Percentiles rank a stretch among this genome's conserved stretches.
Evolutionary conservation across 2,329 filamentous ascomycete genomes (phyloP).

Genomic region (Lomentospora prolificans): DNA sequence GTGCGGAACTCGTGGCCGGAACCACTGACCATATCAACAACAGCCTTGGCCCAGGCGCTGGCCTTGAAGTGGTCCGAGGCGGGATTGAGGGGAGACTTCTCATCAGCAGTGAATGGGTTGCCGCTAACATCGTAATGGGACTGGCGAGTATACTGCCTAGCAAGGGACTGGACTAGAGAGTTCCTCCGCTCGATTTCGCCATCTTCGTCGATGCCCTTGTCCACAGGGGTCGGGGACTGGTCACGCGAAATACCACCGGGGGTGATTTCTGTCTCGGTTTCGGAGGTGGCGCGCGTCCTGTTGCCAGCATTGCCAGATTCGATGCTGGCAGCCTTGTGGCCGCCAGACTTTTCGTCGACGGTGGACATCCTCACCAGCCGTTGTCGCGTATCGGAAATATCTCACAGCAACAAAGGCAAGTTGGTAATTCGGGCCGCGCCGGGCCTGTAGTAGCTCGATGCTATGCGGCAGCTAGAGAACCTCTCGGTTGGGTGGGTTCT

Average conservation of each 20-base stretch:
- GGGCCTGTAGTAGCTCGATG: too few species aligned
- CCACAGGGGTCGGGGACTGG: slow-evolving; percentile 17
- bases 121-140: slow-evolving; percentile 25
- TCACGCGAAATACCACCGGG: slow-evolving; percentile 13
- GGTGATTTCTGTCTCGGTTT: slow-evolving; percentile 28
- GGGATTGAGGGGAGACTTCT: slow-evolving; percentile 44
- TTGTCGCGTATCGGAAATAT: slow-evolving; percentile 8
- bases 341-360: slow-evolving; percentile 18
- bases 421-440: too few species aligned
- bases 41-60: slow-evolving; percentile 49
- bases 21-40: slow-evolving; percentile 41
- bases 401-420: background rate
- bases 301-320: slow-evolving; percentile 15
- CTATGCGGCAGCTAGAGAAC: too few species aligned
- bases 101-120: slow-evolving; percentile 41
- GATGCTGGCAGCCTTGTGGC: slow-evolving; percentile 15
- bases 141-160: slow-evolving; percentile 42
- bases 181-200: slow-evolving; percentile 39
- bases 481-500: too few species aligned
- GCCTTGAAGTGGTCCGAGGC: slow-evolving; percentile 41
- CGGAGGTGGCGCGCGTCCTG: slow-evolving; percentile 25
- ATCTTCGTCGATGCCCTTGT: slow-evolving; percentile 18
- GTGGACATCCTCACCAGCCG: slow-evolving; percentile 14
- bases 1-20: slow-evolving; percentile 48
- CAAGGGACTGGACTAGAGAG: slow-evolving; percentile 45